Evolutionary conservation across 768 basidiomycete species (phyloP).

Genomic region (Leucosporidium creatinivorum): DNA sequence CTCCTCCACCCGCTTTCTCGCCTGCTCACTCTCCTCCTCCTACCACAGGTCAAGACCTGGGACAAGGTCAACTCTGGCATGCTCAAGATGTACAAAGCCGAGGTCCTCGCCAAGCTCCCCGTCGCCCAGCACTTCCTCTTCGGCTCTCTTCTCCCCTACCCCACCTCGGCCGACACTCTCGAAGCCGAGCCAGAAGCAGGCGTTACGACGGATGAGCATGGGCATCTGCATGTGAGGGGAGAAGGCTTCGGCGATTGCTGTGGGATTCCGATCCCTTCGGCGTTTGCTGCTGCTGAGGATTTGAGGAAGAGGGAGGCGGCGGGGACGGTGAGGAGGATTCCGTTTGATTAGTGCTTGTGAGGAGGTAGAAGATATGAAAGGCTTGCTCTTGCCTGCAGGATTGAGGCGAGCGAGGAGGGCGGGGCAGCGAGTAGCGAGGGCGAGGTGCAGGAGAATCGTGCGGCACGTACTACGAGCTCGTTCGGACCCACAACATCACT

Average conservation of each 20-base stretch:
- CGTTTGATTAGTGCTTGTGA: slow-evolving; percentile 31
- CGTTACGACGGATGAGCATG: slow-evolving; percentile 31
- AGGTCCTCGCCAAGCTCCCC: slow-evolving; percentile 89
- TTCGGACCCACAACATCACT: too few relatives aligned
- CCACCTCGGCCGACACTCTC: slow-evolving; percentile 39
- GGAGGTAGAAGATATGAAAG: background rate
- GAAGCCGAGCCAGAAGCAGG: slow-evolving; percentile 12
- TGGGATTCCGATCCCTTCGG: slow-evolving; percentile 77
- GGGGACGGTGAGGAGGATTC: slow-evolving; percentile 16
- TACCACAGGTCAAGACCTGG: slow-evolving; percentile 53
- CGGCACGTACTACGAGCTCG: too few relatives aligned
- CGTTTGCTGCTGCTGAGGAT: slow-evolving; percentile 62
- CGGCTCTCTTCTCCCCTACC: slow-evolving; percentile 58
- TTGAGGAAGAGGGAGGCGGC: slow-evolving; percentile 41
- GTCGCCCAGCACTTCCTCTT: slow-evolving; percentile 96
- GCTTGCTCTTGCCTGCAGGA: too few relatives aligned
- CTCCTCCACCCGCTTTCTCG: background rate
- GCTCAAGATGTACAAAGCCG: slow-evolving; percentile 95
- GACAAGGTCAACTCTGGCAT: slow-evolving; percentile 93
- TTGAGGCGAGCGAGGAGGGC: too few relatives aligned
- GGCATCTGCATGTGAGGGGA: slow-evolving; percentile 35
- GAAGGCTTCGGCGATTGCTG: slow-evolving; percentile 85
- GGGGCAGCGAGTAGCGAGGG: too few relatives aligned
- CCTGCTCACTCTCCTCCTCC: background rate
- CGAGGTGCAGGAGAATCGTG: too few relatives aligned